A percentile compares a stretch with the other conserved stretches of the same genome.
Evolutionary conservation across 345 rosid species (phyloP).

Genomic region (Pistacia integerrima): DNA sequence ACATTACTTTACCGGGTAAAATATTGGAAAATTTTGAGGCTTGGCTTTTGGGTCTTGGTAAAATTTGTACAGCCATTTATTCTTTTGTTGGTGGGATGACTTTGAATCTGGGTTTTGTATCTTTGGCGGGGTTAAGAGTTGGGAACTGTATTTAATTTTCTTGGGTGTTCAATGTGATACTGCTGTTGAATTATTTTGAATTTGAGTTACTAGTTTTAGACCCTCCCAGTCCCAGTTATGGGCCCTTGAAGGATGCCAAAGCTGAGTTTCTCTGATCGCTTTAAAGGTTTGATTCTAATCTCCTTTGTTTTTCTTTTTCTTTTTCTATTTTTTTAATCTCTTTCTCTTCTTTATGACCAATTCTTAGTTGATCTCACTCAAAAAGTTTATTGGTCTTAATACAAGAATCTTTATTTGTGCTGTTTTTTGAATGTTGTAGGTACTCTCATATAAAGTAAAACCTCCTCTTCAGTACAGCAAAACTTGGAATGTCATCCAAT

Average conservation of each 20-base stretch:
- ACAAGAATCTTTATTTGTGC: constrained; percentile 26
- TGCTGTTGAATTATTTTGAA: constrained; percentile 35
- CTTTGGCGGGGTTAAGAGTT: constrained; percentile 29
- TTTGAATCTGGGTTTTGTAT: constrained; percentile 43
- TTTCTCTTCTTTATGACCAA: constrained; percentile 35
- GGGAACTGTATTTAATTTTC: constrained; percentile 2
- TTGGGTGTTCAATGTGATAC: background rate
- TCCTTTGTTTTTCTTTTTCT: constrained; percentile 22
- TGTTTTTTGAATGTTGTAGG: constrained; percentile 43
- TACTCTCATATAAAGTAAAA: constrained; percentile 28
- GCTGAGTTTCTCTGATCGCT: constrained; percentile 42
- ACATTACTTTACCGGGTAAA: constrained; percentile 3
- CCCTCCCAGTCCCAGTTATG: constrained; percentile 24
- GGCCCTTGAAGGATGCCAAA: constrained; percentile 37
- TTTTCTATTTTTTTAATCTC: constrained; percentile 15
- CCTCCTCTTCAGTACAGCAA: constrained; percentile 13
- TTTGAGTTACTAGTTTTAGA: constrained; percentile 23
- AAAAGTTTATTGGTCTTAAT: constrained; percentile 25
- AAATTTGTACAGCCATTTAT: too few species aligned
- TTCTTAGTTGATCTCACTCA: constrained; percentile 23
- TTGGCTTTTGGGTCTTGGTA: too few species aligned
- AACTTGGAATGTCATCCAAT: constrained; percentile 18
- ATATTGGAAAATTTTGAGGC: constrained; percentile 12
- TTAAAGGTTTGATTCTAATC: constrained; percentile 38
- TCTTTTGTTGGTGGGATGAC: background rate